Evolutionary conservation across 106 monocot species (phyloP), one percentile per base, ranked within the genome.

Genomic region (Gastrodia elata): DNA sequence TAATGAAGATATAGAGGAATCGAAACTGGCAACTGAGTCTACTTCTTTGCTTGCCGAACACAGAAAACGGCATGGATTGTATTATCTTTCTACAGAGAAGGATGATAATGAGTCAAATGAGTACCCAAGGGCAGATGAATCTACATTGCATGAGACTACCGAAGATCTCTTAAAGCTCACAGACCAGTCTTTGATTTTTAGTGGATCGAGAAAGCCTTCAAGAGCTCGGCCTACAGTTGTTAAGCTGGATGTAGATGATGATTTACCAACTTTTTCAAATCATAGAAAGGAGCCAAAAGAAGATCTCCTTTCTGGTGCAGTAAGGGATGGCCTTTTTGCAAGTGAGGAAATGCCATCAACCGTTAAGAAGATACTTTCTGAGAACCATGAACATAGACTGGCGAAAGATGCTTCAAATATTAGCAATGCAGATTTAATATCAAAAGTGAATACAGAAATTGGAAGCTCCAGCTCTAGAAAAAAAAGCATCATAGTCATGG

Each of bases 201-300:
- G n/a, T n/a, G n/a, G 77, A 80, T 84, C 80, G 71, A 33, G 37
- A 64, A 94, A 85, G 71, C 57, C 76, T 22, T 39, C 77, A 13
- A 95, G 91, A 64, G 82, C 87, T 37, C 82, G 97, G 27, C 97
- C 97, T 15, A 81, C 79, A 26, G 97, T 98, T 18, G 86, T 98
- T 56, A 98, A 86, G 73, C 77, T 93, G 74, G 88, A 93, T 55
- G 92, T 84, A 37, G 87, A 75, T 56, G 83, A 84, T 49, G 67
- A 6, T 75, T 52, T 48, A 43, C 22, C 75, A 5, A 74, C 80
- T 73, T 39, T 74, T 67, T 32, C 44, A 22, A 79, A 65, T 30
- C 46, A 56, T 16, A 38, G 11, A 26, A 74, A 61, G 71, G 83
- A 82, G 20, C 39, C 68, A 39, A 83, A 75, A 57, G 81, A 85